Base-by-base conservation (phyloP, 495 filamentous ascomycete genomes). In the Monascus purpureus region DNA sequence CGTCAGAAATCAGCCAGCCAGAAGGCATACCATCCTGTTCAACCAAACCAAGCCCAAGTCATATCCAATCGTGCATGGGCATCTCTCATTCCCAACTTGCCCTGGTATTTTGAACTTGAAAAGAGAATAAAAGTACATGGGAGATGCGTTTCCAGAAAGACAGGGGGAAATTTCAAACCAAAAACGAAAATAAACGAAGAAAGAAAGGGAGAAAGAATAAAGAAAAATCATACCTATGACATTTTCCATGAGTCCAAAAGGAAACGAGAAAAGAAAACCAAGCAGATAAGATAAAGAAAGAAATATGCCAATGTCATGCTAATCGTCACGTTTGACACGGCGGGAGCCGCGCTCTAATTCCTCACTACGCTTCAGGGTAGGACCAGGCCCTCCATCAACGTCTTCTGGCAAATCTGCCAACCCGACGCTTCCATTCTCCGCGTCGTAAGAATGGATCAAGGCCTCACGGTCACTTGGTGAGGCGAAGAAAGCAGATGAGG, bases 361-460 rank as follows among this genome's bases (percentile, higher is more conserved):
- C 14, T 49, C 46, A 16, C 40, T 52, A 17, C 38, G 42, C 30
- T 53, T 41, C 33, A 52, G 53, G 2, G 56, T 62, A 32, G 59
- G 56, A 8, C 59, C 61, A 13, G 55, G 55, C 36, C 55, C 59
- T 9, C 69, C 73, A 36, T 86, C 80, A 36, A 68, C 77, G 38
- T 80, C 77, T 37, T 84, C 79, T 5, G 75, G 64, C 24, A 90
- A 55, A 32, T 84, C 80, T 9, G 63, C 62, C 51, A 85, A 48
- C 13, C 75, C 79, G 26, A 76, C 67, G 6, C 51, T 73, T n/a
- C 68, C 61, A 42, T 77, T 73, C 46, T 88, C 78, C 25, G 78
- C 65, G 35, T 92, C 84, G 42, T 87, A 93, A 2, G 75, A 72
- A 38, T 75, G 76, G 43, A 94, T 93, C 7, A 94, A 66, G 3